Conservation (phyloP, 2,329 filamentous ascomycete species). For the Aspergillus sergii region DNA sequence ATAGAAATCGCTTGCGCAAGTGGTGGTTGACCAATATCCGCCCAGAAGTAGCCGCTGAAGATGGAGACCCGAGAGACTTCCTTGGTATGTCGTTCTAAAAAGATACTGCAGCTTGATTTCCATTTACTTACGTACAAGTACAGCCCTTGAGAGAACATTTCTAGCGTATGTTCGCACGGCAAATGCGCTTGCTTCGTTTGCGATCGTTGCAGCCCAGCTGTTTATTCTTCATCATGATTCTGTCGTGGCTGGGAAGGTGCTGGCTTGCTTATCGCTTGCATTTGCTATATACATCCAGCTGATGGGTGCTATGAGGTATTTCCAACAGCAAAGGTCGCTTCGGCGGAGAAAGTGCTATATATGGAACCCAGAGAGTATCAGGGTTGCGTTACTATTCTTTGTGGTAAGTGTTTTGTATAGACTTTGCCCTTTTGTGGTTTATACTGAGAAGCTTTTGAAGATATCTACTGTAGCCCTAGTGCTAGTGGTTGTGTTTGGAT, state of each 20-base stretch:
- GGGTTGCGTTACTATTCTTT: background rate
- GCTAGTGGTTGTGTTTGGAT: background rate
- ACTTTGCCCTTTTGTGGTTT: background rate
- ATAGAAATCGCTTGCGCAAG: background rate
- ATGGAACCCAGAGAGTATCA: slow-evolving; percentile 1
- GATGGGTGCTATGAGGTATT: background rate
- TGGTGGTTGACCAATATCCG: background rate
- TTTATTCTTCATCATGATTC: slow-evolving; percentile 1
- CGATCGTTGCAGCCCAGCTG: background rate
- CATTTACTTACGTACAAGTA: background rate
- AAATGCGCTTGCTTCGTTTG: slow-evolving; percentile 5
- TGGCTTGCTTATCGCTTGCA: background rate
- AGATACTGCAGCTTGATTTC: background rate
- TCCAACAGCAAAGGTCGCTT: background rate
- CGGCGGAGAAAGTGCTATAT: background rate
- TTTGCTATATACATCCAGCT: background rate
- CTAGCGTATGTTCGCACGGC: slow-evolving; percentile 3
- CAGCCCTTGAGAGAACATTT: background rate
- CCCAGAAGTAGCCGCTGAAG: background rate
- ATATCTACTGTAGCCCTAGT: background rate
- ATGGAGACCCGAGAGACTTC: slow-evolving; percentile 2
- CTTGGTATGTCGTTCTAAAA: background rate
- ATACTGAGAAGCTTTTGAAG: background rate
- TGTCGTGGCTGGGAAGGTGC: background rate
- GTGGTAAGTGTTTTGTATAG: background rate